A percentile compares a stretch with the other conserved stretches of the same genome.
Evolutionary conservation across 106 monocot genomes (phyloP).

Genomic region (Vanilla planifolia): DNA sequence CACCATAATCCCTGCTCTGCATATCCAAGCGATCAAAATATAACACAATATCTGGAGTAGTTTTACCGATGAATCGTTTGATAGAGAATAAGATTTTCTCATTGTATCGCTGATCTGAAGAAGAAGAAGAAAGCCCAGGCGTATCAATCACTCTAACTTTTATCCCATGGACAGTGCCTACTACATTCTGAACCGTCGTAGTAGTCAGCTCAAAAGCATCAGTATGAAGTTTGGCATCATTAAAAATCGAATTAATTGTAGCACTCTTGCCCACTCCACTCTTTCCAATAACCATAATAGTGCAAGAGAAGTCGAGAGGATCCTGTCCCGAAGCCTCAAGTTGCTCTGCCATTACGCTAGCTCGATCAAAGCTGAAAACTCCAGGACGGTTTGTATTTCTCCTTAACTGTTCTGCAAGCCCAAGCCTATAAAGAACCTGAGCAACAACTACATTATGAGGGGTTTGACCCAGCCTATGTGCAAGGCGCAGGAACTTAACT

Average conservation of each 20-base stretch:
- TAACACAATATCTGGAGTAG: constrained; percentile 84
- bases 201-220: constrained; percentile 71
- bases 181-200: constrained; percentile 56
- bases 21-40: constrained; percentile 94
- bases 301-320: constrained; percentile 79
- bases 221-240: constrained; percentile 43
- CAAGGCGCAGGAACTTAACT: constrained; percentile 88
- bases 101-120: constrained; percentile 61
- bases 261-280: constrained; percentile 95
- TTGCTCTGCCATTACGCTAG: constrained; percentile 88
- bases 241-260: constrained; percentile 91
- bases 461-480: constrained; percentile 87
- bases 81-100: constrained; percentile 69
- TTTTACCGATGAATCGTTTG: constrained; percentile 67
- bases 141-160: constrained; percentile 91
- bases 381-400: constrained; percentile 68
- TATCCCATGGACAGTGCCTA: constrained; percentile 80
- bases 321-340: constrained; percentile 74
- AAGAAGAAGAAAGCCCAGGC: constrained; percentile 67
- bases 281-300: constrained; percentile 95
- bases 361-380: constrained; percentile 78
- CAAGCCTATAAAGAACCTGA: constrained; percentile 92
- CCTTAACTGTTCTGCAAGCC: constrained; percentile 85
- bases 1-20: constrained; percentile 85
- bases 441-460: constrained; percentile 97